Base-by-base conservation (phyloP, 108 stramenopile genomes). In the Bacterosira constricta region DNA sequence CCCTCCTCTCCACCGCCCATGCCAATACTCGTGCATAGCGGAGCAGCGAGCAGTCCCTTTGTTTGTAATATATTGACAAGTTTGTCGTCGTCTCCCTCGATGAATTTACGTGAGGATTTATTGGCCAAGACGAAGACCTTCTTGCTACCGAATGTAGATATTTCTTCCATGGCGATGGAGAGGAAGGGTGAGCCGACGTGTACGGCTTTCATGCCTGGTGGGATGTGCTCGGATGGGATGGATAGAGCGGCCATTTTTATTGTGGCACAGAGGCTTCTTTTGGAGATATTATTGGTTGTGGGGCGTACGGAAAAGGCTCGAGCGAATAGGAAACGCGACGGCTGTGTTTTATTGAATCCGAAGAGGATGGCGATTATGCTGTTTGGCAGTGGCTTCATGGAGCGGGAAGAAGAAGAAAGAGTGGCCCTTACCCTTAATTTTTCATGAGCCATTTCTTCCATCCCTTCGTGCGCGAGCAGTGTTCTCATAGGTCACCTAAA, bases 1-100 rank as follows among this genome's bases (percentile, higher is more conserved):
- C 75, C 75, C 0, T 37, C 37, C 35, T 77, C 61, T 20, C 25
- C 60, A 0, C 75, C 75, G 0, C 75, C 75, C 75, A 77, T 77
- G 8, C 66, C 67, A 29, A 77, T 47, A 32, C 54, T 56, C n/a
- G 52, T 63, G 54, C 52, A 53, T 34, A 77, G 4, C 30, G 75
- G 75, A n/a, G 67, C 60, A 11, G 67, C 67, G 53, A 77, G 55
- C 1, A 77, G 0, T n/a, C 59, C 50, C 36, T 32, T 46, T 13
- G 39, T 42, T n/a, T 41, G 26, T 1, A 77, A 46, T 36, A 30
- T 29, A 0, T 68, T 37, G 39, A 77, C 41, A 27, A 77, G 42
- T n/a, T 3, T 9, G 20, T 50, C 51, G 6, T 21, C 57, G 6
- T 51, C 57, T 36, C 46, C 45, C 27, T 53, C 67, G 45, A 77